Conservation (phyloP, 2,329 filamentous ascomycete genomes). For the Fusarium bulbicola region DNA sequence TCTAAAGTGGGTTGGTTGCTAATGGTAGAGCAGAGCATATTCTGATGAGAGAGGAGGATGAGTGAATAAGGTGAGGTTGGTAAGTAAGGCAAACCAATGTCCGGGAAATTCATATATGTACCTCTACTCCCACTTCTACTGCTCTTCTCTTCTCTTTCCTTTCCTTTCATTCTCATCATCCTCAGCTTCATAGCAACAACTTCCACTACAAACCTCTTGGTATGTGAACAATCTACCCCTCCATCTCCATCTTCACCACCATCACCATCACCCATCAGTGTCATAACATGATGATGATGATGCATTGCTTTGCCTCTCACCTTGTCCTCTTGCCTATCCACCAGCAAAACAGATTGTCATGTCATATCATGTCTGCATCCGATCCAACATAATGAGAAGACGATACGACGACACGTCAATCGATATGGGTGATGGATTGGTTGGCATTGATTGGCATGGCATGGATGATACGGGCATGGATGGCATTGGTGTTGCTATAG, state of each 20-base stretch:
- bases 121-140: constrained; percentile 33
- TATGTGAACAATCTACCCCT: constrained; percentile 22
- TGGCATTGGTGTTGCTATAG: not conserved
- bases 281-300: constrained; percentile 11
- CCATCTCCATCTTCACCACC: constrained; percentile 14
- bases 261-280: constrained; percentile 8
- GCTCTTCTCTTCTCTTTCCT: constrained; percentile 9
- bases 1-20: constrained; percentile 18
- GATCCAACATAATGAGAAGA: constrained; percentile 2
- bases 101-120: constrained; percentile 36
- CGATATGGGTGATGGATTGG: not conserved
- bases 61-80: constrained; percentile 4
- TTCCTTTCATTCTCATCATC: constrained; percentile 34
- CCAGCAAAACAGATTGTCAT: constrained; percentile 2
- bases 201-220: constrained; percentile 12
- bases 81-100: constrained; percentile 29
- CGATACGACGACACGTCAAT: constrained; percentile 31
- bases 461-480: not conserved
- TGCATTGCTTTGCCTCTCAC: not conserved
- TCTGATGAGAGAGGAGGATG: not conserved
- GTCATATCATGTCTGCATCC: constrained; percentile 12
- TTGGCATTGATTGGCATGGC: not conserved
- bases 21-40: not conserved
- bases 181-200: constrained; percentile 16
- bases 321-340: not conserved